These are phyloP conservation scores for Erodium trifolium DNA, from an alignment of 441 rosid species.

Conservation along the genomic window DNA sequence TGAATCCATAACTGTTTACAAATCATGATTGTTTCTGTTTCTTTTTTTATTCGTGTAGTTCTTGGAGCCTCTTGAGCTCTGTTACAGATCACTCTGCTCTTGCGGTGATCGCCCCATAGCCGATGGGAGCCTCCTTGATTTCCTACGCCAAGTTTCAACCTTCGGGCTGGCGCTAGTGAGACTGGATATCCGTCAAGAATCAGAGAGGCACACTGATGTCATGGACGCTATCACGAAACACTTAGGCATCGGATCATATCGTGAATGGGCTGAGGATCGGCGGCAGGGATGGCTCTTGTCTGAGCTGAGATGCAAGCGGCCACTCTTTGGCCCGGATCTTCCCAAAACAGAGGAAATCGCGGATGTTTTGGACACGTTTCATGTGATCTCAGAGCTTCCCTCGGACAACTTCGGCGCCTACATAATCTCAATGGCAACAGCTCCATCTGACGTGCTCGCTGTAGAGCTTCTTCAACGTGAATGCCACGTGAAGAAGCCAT, in stretches of 20 bases:
- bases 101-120: not conserved
- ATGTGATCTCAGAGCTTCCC: constrained; percentile 61
- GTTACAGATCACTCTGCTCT: not conserved
- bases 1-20: not conserved
- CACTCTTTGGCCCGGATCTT: constrained; percentile 78
- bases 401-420: constrained; percentile 49
- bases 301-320: constrained; percentile 46
- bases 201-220: constrained; percentile 29
- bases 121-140: not conserved
- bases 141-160: constrained; percentile 49
- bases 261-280: constrained; percentile 77
- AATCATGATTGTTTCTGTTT: not conserved
- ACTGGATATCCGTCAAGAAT: constrained; percentile 96
- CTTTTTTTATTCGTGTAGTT: not conserved
- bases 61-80: not conserved
- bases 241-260: constrained; percentile 74
- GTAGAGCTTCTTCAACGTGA: constrained; percentile 47
- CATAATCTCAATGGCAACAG: constrained; percentile 95
- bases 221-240: constrained; percentile 73
- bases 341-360: constrained; percentile 81
- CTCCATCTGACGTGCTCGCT: constrained; percentile 66
- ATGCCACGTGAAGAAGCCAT: constrained; percentile 69
- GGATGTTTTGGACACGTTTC: constrained; percentile 76
- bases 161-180: constrained; percentile 89
- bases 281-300: constrained; percentile 58